These are phyloP conservation scores for Teunomyces stri DNA, from an alignment of 805 yeast genomes.

Conservation along the genomic window DNA sequence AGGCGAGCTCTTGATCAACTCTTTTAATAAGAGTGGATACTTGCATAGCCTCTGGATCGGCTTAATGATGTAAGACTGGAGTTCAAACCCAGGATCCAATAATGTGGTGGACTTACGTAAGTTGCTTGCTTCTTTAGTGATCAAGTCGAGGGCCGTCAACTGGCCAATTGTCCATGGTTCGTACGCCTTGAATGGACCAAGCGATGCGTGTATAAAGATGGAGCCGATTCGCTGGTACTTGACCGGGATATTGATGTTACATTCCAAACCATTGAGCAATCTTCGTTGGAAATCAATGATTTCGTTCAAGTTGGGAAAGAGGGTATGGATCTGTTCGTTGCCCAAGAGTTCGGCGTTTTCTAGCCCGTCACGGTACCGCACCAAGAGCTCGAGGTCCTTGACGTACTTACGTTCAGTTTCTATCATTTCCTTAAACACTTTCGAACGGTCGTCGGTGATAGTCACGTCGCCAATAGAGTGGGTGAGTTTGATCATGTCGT, in stretches of 20 bases:
- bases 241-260: slow-evolving; percentile 73
- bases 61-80: slow-evolving; percentile 84
- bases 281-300: slow-evolving; percentile 91
- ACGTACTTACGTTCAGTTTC: slow-evolving; percentile 92
- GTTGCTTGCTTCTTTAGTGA: slow-evolving; percentile 58
- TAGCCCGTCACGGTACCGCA: slow-evolving; percentile 66
- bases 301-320: slow-evolving; percentile 82
- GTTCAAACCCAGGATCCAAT: slow-evolving; percentile 81
- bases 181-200: slow-evolving; percentile 77
- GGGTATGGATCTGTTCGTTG: slow-evolving; percentile 72
- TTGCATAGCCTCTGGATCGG: slow-evolving; percentile 97
- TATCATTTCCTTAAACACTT: slow-evolving; percentile 79
- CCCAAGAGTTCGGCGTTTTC: slow-evolving; percentile 64
- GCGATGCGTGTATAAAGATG: slow-evolving; percentile 77
- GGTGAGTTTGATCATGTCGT: slow-evolving; percentile 5
- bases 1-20: slow-evolving; percentile 66
- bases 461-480: slow-evolving; percentile 19
- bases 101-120: slow-evolving; percentile 54
- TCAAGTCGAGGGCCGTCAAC: slow-evolving; percentile 79
- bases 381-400: slow-evolving; percentile 78
- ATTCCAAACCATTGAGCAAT: slow-evolving; percentile 83
- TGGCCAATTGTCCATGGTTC: slow-evolving; percentile 95
- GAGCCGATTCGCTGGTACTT: slow-evolving; percentile 85
- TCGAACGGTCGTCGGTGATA: slow-evolving; percentile 59
- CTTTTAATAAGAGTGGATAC: slow-evolving; percentile 81